Evolutionary conservation across 2,329 filamentous ascomycete species (phyloP), one percentile per base, ranked within the genome.

Genomic region (Knoxdaviesia capensis): DNA sequence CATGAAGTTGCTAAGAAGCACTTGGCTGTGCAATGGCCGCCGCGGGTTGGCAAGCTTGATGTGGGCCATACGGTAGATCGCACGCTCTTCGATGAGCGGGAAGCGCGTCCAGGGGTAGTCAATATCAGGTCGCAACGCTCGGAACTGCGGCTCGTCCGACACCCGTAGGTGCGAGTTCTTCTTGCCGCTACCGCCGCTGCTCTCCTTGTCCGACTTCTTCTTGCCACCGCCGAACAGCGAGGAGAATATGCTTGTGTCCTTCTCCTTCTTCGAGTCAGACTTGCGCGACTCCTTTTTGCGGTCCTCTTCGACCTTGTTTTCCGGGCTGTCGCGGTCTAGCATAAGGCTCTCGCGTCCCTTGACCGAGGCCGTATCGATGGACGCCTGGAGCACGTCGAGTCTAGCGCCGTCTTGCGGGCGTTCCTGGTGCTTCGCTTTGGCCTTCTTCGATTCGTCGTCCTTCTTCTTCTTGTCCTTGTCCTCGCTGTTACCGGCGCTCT

Each of bases 1-100:
- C 90, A 98, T 98, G 60, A 98, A 98, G 58, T 98, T 98, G 61
- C 87, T 94, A 50, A 98, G 71, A 45, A 98, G 67, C 28, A 98
- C 90, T 59, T 98, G 90, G 46, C 88, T 94, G 54, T 93, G 80
- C 41, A 98, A 63, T 36, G 88, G 82, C 43, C 90, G 79, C 38
- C 88, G 78, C 34, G 90, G 90, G 55, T 98, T 96, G n/a, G 90
- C 90, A 46, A 98, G 74, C 60, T 98, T 98, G 62, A 96, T 92
- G 56, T 98, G 90, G 11, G 90, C 90, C 84, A 98, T 94, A 46
- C 90, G 77, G 60, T 98, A 98, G 45, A 98, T 98, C 20, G 90
- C 90, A 45, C 90, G 74, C 62, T 98, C 90, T 59, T 96, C 88
- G 43, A 94, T 66, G 42, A 98, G 88, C 8, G 86, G 86, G 54